These are phyloP conservation scores for Thielaviopsis euricoi DNA, from an alignment of 2,329 filamentous ascomycete genomes.

Conservation along the genomic window DNA sequence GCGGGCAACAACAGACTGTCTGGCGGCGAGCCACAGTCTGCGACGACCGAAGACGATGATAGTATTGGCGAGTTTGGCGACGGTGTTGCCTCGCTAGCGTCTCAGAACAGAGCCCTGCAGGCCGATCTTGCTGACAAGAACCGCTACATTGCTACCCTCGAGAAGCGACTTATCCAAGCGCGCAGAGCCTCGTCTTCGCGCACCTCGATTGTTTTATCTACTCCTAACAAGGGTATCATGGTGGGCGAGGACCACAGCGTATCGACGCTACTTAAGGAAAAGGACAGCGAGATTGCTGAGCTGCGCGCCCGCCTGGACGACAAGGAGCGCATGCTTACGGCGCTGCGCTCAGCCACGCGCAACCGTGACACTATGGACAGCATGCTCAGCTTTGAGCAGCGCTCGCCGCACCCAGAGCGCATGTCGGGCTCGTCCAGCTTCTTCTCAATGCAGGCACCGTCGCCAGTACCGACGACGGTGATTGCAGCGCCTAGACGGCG, in stretches of 20 bases:
- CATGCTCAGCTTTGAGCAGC: slow-evolving; percentile 6
- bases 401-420: slow-evolving; percentile 16
- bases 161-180: slow-evolving; percentile 82
- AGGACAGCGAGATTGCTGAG: slow-evolving; percentile 83
- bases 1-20: slow-evolving; percentile 26
- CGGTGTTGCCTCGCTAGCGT: slow-evolving; percentile 61
- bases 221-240: slow-evolving; percentile 43
- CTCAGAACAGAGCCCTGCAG: slow-evolving; percentile 85
- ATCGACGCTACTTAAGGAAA: slow-evolving; percentile 60
- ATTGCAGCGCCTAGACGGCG: slow-evolving; percentile 25
- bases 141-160: slow-evolving; percentile 83
- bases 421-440: slow-evolving; percentile 20
- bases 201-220: slow-evolving; percentile 56
- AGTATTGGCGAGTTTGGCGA: slow-evolving; percentile 71
- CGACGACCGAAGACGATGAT: slow-evolving; percentile 42
- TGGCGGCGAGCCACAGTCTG: slow-evolving; percentile 20
- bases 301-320: slow-evolving; percentile 81
- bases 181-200: slow-evolving; percentile 78
- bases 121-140: slow-evolving; percentile 95
- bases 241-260: slow-evolving; percentile 68
- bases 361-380: slow-evolving; percentile 66
- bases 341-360: slow-evolving; percentile 68
- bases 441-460: slow-evolving; percentile 15
- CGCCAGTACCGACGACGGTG: slow-evolving; percentile 15
- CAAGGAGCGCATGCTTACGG: slow-evolving; percentile 84